A percentile compares a stretch with the other conserved stretches of the same genome.
Evolutionary conservation across 164 flowering plant species (phyloP).

Genomic region (Santalum album): DNA sequence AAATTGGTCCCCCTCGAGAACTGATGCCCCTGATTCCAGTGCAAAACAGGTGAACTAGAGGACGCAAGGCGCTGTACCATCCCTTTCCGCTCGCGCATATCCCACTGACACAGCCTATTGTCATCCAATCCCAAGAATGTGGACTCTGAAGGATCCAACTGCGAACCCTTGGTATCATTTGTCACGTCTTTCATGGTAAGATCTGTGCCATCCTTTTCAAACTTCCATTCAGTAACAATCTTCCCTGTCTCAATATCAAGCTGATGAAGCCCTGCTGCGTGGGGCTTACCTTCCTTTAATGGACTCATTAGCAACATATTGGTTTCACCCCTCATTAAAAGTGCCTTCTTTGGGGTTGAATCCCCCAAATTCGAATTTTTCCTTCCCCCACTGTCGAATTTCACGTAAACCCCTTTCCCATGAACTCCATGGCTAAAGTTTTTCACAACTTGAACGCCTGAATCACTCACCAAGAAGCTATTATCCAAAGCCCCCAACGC

Average conservation of each 20-base stretch:
- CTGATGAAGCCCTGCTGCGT: slow-evolving; percentile 2
- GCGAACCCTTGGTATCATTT: slow-evolving; percentile 7
- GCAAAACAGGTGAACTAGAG: slow-evolving; percentile 28
- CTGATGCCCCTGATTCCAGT: slow-evolving; percentile 47
- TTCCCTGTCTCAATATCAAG: slow-evolving; percentile 5
- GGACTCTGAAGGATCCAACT: slow-evolving; percentile 39
- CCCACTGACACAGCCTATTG: slow-evolving; percentile 44
- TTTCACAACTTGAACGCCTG: slow-evolving; percentile 12
- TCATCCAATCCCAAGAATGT: slow-evolving; percentile 43
- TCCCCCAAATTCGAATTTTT: neutral
- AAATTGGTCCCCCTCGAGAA: slow-evolving; percentile 26
- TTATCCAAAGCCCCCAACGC: slow-evolving; percentile 8
- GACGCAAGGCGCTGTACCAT: slow-evolving; percentile 29
- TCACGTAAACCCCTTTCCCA: slow-evolving; percentile 35
- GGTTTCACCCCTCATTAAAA: slow-evolving; percentile 1
- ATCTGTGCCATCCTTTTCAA: slow-evolving; percentile 40
- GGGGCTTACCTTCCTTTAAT: slow-evolving; percentile 1
- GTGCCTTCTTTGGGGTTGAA: slow-evolving; percentile 1
- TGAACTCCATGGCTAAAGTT: slow-evolving; percentile 27
- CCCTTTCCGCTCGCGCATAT: slow-evolving; percentile 38
- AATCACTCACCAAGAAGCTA: slow-evolving; percentile 5
- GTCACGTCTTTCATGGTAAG: slow-evolving; percentile 1
- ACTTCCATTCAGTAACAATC: slow-evolving; percentile 2
- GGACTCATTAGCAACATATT: slow-evolving; percentile 5
- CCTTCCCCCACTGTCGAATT: slow-evolving; percentile 12